These are phyloP conservation scores for Viridothelium virens DNA, from an alignment of 495 filamentous ascomycete genomes.

Conservation along the genomic window DNA sequence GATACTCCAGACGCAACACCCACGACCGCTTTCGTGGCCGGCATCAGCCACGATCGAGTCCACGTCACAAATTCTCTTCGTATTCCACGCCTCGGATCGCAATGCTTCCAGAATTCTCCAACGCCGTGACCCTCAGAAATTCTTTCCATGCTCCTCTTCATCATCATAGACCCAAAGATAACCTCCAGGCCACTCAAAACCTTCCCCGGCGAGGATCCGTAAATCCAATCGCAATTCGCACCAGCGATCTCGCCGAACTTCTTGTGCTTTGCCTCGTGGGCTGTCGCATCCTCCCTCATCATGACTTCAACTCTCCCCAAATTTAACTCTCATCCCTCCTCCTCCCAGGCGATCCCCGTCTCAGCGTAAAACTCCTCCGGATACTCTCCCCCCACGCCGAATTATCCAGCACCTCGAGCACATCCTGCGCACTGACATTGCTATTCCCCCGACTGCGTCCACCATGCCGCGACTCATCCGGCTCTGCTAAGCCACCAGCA, in stretches of 20 bases:
- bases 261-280: neutral
- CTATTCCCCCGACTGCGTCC: constrained; percentile 51
- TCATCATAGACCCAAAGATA: neutral
- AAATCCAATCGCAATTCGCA: neutral
- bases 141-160: neutral
- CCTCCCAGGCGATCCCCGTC: constrained; percentile 38
- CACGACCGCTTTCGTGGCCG: neutral
- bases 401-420: constrained; percentile 72
- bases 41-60: neutral
- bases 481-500: constrained; percentile 19
- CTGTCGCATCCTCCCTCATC: no score
- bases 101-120: constrained; percentile 11
- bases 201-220: neutral
- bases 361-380: constrained; percentile 74
- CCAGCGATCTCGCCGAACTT: neutral
- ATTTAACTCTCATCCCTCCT: neutral
- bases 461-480: constrained; percentile 6
- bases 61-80: neutral
- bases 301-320: no score
- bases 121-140: neutral
- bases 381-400: constrained; percentile 92
- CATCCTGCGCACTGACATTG: constrained; percentile 65
- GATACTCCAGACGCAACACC: constrained; percentile 6
- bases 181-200: neutral
- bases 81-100: neutral